These are phyloP conservation scores for Saccharomyces pastorianus DNA, from an alignment of 1,139 yeast genomes.

Conservation along the genomic window DNA sequence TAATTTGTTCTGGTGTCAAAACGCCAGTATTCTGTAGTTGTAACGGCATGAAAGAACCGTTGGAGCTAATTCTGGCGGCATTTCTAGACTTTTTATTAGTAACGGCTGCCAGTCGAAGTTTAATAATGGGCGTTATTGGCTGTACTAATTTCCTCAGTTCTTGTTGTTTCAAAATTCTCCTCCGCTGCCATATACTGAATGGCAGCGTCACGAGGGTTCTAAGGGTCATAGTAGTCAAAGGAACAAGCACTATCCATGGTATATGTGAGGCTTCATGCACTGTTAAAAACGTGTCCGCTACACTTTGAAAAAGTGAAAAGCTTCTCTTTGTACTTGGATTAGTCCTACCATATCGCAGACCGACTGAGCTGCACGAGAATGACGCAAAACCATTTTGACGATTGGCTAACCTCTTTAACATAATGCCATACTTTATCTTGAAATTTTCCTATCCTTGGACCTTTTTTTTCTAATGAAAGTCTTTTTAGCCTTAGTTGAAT, in stretches of 20 bases:
- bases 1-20: conserved; percentile 69
- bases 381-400: background rate
- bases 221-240: conserved; percentile 58
- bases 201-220: conserved; percentile 69
- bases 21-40: conserved; percentile 31
- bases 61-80: conserved; percentile 8
- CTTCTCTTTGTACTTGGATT: conserved; percentile 5
- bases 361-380: background rate
- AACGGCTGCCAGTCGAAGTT: conserved; percentile 59
- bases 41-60: background rate
- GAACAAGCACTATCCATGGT: conserved; percentile 82
- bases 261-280: conserved; percentile 51
- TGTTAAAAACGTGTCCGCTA: conserved; percentile 24
- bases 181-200: conserved; percentile 63
- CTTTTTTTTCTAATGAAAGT: background rate
- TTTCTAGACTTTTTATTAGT: conserved; percentile 12
- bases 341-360: background rate
- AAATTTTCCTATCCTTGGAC: background rate
- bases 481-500: background rate
- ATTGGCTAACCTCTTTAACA: background rate
- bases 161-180: conserved; percentile 61
- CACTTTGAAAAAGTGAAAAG: conserved; percentile 16
- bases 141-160: conserved; percentile 57
- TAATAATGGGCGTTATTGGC: conserved; percentile 69
- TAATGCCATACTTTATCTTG: background rate